phyloP scores from a whole-genome alignment of 2,329 filamentous ascomycete genomes.

The Aureobasidium musti region DNA sequence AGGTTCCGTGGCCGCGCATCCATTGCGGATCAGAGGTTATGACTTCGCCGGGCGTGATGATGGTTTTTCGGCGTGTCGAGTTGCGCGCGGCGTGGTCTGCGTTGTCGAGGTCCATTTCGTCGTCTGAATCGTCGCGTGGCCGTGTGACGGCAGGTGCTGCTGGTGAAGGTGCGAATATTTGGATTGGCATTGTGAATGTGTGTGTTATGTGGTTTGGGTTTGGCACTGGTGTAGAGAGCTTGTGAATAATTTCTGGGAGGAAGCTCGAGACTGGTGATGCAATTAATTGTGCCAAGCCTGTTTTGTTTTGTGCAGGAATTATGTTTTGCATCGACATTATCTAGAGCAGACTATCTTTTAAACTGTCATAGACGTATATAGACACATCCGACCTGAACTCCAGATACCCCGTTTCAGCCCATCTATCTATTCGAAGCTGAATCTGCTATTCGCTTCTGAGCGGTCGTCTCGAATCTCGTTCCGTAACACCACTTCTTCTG shows the following conservation, averaged over 20 bases:
- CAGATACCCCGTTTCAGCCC: neutral
- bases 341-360: neutral
- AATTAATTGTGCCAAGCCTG: slow-evolving; percentile 18
- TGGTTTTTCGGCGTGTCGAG: slow-evolving; percentile 50
- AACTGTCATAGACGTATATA: neutral
- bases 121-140: slow-evolving; percentile 40
- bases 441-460: slow-evolving; percentile 5
- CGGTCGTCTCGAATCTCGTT: neutral
- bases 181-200: slow-evolving; percentile 56
- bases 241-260: slow-evolving; percentile 17
- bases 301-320: neutral
- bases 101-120: slow-evolving; percentile 53
- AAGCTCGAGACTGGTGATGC: slow-evolving; percentile 17
- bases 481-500: slow-evolving; percentile 15
- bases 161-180: slow-evolving; percentile 58
- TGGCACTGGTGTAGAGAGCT: neutral
- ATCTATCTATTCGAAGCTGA: slow-evolving; percentile 24
- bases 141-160: slow-evolving; percentile 37
- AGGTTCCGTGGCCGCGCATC: slow-evolving; percentile 98
- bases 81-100: slow-evolving; percentile 48
- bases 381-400: neutral
- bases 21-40: slow-evolving; percentile 93
- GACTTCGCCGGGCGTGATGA: slow-evolving; percentile 85
- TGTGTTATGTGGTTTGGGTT: neutral
- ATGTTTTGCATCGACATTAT: neutral